Evolutionary conservation across 208 protist species (phyloP).

Genomic region (Leishmania mexicana): DNA sequence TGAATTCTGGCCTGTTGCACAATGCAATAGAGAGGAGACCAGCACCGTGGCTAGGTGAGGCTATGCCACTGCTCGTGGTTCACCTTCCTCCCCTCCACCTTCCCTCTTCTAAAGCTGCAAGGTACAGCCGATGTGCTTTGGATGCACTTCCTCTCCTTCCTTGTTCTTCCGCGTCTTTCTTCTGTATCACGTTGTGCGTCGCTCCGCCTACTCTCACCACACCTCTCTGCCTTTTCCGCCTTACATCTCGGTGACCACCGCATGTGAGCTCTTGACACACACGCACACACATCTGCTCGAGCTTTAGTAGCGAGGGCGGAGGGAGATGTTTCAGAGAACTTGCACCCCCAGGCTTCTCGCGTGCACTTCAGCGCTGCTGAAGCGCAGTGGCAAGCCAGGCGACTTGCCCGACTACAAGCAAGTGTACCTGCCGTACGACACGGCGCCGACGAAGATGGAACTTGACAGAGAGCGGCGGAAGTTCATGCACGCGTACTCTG

Average conservation of each 20-base stretch:
- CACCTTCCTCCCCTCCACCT: background rate
- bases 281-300: slow-evolving; percentile 1
- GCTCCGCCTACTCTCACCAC: background rate
- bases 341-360: slow-evolving; percentile 6
- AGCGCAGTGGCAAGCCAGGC: slow-evolving; percentile 80
- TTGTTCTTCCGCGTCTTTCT: background rate
- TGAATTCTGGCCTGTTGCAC: background rate
- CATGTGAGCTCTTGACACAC: background rate
- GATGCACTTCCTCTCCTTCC: background rate
- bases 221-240: background rate
- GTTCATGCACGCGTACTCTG: slow-evolving; percentile 70
- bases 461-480: slow-evolving; percentile 74
- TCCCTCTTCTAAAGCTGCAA: background rate
- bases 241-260: background rate
- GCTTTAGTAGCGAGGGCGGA: background rate
- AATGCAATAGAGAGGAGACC: background rate
- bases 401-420: slow-evolving; percentile 88
- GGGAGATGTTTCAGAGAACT: slow-evolving; percentile 8
- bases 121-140: background rate
- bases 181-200: background rate
- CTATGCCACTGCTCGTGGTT: background rate
- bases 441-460: slow-evolving; percentile 74
- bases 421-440: slow-evolving; percentile 88
- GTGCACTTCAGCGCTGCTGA: slow-evolving; percentile 41
- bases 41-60: background rate